Evolutionary conservation across 2,329 filamentous ascomycete species (phyloP).

Genomic region (Aspergillus pseudoterreus): DNA sequence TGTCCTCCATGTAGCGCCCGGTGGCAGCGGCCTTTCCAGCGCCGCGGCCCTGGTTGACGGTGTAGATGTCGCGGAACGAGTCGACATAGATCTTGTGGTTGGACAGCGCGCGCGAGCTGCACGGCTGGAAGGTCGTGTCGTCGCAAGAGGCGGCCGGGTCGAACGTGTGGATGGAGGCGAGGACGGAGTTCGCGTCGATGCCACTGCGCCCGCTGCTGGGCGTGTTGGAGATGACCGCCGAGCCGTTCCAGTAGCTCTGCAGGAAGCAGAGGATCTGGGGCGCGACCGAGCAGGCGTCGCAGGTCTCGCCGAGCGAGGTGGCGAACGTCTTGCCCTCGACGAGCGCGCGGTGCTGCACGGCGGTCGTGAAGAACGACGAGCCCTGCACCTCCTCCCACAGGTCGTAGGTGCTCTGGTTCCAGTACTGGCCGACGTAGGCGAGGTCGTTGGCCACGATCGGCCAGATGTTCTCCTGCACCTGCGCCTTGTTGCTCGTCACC

Average conservation of each 20-base stretch:
- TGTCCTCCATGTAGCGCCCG: conserved; percentile 65
- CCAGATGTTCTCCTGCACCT: conserved; percentile 58
- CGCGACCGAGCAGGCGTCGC: conserved; percentile 58
- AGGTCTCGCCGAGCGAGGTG: conserved; percentile 55
- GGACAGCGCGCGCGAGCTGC: conserved; percentile 61
- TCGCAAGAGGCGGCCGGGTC: conserved; percentile 24
- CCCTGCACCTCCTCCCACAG: conserved; percentile 78
- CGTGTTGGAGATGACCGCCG: conserved; percentile 61
- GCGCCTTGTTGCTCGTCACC: conserved; percentile 55
- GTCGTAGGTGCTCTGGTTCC: conserved; percentile 59
- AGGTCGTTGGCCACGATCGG: conserved; percentile 72
- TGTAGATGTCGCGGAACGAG: conserved; percentile 67
- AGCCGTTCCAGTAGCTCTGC: conserved; percentile 66
- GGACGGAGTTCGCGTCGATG: conserved; percentile 66
- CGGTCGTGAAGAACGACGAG: conserved; percentile 72
- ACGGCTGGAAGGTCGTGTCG: conserved; percentile 67
- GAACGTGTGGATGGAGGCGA: conserved; percentile 40
- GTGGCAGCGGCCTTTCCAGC: conserved; percentile 33
- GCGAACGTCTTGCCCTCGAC: conserved; percentile 61
- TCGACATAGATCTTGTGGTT: conserved; percentile 73
- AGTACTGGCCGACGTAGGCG: conserved; percentile 55
- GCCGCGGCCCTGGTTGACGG: conserved; percentile 41
- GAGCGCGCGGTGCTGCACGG: conserved; percentile 61
- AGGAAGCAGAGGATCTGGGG: conserved; percentile 69
- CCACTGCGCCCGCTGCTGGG: conserved; percentile 60